Percentiles rank a stretch among this genome's conserved stretches.
Conservation (phyloP, 352 stramenopile genomes). For the Phytophthora tubulina region DNA sequence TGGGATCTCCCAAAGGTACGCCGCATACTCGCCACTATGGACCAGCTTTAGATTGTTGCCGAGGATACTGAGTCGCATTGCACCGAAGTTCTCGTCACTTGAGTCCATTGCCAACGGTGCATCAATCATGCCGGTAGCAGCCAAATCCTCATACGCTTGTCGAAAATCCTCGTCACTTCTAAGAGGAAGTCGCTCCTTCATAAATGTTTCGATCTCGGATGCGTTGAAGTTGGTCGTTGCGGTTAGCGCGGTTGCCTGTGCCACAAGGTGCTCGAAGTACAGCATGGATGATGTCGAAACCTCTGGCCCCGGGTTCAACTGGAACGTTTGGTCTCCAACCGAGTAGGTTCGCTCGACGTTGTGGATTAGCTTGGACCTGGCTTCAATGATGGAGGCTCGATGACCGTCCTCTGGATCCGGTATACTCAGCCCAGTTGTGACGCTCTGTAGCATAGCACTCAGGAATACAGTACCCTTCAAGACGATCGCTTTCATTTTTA, state of each 20-base stretch:
- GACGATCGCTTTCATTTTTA: slow-evolving; percentile 2
- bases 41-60: slow-evolving; percentile 43
- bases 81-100: slow-evolving; percentile 52
- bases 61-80: slow-evolving; percentile 45
- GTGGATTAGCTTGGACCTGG: slow-evolving; percentile 36
- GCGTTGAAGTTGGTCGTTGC: slow-evolving; percentile 36
- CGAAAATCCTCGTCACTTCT: slow-evolving; percentile 22
- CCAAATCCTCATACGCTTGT: slow-evolving; percentile 38
- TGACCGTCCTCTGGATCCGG: slow-evolving; percentile 36
- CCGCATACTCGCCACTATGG: slow-evolving; percentile 28
- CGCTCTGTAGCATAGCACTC: neutral
- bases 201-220: slow-evolving; percentile 33
- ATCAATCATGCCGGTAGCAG: slow-evolving; percentile 20
- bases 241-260: slow-evolving; percentile 31
- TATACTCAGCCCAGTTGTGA: slow-evolving; percentile 24
- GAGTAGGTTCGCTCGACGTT: slow-evolving; percentile 42
- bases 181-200: slow-evolving; percentile 31
- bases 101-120: slow-evolving; percentile 39
- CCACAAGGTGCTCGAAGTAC: slow-evolving; percentile 40
- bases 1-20: slow-evolving; percentile 25
- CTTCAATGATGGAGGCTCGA: slow-evolving; percentile 35
- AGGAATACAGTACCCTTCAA: slow-evolving; percentile 14
- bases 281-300: slow-evolving; percentile 38
- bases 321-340: slow-evolving; percentile 36
- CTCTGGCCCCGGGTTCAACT: slow-evolving; percentile 31